phyloP scores from a whole-genome alignment of 805 yeast genomes.

The Ascoidea rubescens region DNA sequence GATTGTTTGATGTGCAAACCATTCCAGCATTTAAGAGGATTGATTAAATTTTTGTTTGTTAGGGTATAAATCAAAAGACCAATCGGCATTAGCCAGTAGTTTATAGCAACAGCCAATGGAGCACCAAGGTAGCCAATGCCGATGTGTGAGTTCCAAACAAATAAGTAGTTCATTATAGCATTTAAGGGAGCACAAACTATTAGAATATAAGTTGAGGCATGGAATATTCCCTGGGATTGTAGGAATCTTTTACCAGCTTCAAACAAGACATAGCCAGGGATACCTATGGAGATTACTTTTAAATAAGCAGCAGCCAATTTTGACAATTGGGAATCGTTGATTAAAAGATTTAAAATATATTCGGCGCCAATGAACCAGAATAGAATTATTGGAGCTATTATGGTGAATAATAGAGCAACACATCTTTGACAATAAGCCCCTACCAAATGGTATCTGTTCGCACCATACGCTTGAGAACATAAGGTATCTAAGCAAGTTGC shows the following conservation, averaged over 20 bases:
- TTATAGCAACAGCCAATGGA: conserved; percentile 33
- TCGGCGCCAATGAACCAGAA: too few relatives aligned
- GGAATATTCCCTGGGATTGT: background rate
- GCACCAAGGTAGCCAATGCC: conserved; percentile 37
- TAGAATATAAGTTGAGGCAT: background rate
- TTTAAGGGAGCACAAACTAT: conserved; percentile 34
- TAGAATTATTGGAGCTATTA: conserved; percentile 37
- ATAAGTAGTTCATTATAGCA: conserved; percentile 29
- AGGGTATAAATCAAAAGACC: background rate
- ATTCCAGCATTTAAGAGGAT: conserved; percentile 4
- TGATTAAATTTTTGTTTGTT: background rate
- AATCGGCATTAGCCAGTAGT: conserved; percentile 32
- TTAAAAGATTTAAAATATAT: conserved; percentile 28
- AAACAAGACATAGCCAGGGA: conserved; percentile 40
- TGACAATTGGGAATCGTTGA: conserved; percentile 37
- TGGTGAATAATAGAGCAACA: conserved; percentile 30
- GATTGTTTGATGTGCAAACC: background rate
- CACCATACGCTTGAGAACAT: conserved; percentile 67
- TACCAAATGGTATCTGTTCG: conserved; percentile 38
- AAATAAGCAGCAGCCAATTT: conserved; percentile 31
- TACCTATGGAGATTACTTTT: conserved; percentile 28
- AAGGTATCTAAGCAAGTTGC: conserved; percentile 60
- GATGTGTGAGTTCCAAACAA: conserved; percentile 28
- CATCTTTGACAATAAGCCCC: conserved; percentile 53
- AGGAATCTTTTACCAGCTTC: conserved; percentile 21